A percentile compares a stretch with the other conserved stretches of the same genome.
phyloP scores from a whole-genome alignment of 352 stramenopile genomes.

The Phytophthora vignae region DNA sequence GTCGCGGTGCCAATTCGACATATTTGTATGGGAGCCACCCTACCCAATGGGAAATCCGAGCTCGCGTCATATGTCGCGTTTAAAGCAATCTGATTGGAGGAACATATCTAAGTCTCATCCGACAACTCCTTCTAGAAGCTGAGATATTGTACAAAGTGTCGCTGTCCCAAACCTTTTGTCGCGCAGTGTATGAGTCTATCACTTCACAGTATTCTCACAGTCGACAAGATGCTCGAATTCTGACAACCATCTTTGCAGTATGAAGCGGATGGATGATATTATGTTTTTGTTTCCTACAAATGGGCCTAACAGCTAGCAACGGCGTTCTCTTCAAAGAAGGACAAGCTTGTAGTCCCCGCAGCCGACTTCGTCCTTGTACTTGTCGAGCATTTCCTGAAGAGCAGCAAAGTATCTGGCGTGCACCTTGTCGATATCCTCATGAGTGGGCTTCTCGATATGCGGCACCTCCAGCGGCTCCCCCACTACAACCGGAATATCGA shows the following conservation, averaged over 20 bases:
- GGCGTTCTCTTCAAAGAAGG: slow-evolving; percentile 45
- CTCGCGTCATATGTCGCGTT: too few species aligned
- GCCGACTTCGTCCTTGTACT: slow-evolving; percentile 78
- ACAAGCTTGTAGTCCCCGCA: slow-evolving; percentile 81
- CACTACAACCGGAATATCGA: slow-evolving; percentile 71
- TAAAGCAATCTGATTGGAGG: too few species aligned
- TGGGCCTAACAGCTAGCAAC: not conserved
- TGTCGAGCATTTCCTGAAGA: slow-evolving; percentile 69
- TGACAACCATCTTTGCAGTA: not conserved
- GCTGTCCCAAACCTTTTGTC: too few species aligned
- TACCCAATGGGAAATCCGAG: too few species aligned
- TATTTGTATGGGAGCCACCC: too few species aligned
- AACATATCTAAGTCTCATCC: too few species aligned
- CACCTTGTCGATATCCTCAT: slow-evolving; percentile 69
- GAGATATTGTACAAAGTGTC: too few species aligned
- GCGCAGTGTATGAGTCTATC: too few species aligned
- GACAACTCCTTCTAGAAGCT: too few species aligned
- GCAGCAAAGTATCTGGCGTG: slow-evolving; percentile 67
- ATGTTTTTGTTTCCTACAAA: not conserved
- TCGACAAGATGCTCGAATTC: too few species aligned
- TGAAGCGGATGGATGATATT: not conserved
- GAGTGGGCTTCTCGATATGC: slow-evolving; percentile 52
- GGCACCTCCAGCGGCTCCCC: slow-evolving; percentile 65
- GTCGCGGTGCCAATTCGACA: too few species aligned
- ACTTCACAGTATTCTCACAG: too few species aligned